Percentiles rank a stretch among this genome's conserved stretches.
phyloP scores from a whole-genome alignment of 768 basidiomycete genomes.

The Daedalea quercina region DNA sequence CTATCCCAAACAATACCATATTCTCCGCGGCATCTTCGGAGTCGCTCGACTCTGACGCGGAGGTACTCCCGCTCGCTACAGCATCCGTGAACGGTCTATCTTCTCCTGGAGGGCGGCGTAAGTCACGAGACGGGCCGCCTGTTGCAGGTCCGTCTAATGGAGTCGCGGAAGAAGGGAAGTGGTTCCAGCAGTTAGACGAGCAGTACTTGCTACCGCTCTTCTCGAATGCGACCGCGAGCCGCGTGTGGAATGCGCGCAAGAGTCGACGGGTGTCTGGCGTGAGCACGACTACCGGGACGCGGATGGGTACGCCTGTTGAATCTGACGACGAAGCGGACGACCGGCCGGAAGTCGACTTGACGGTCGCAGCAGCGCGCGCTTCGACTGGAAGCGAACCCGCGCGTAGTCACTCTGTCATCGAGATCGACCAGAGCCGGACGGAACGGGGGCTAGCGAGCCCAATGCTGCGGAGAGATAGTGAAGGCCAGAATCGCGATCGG shows the following conservation, averaged over 20 bases:
- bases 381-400: slow-evolving; percentile 29
- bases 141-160: not conserved
- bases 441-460: slow-evolving; percentile 65
- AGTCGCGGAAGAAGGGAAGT: slow-evolving; percentile 74
- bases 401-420: slow-evolving; percentile 32
- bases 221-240: slow-evolving; percentile 84
- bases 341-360: slow-evolving; percentile 22
- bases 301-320: slow-evolving; percentile 25
- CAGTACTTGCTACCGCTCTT: slow-evolving; percentile 89
- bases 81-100: slow-evolving; percentile 23
- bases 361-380: slow-evolving; percentile 6
- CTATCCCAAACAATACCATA: slow-evolving; percentile 24
- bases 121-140: slow-evolving; percentile 9
- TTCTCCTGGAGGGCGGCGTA: slow-evolving; percentile 6
- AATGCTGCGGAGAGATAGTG: slow-evolving; percentile 41
- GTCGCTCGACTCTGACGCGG: slow-evolving; percentile 73
- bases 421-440: slow-evolving; percentile 44
- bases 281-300: slow-evolving; percentile 21
- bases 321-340: slow-evolving; percentile 33
- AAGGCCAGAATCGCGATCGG: slow-evolving; percentile 18
- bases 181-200: slow-evolving; percentile 96
- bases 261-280: slow-evolving; percentile 40
- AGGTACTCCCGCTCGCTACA: slow-evolving; percentile 72
- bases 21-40: slow-evolving; percentile 73
- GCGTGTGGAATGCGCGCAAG: slow-evolving; percentile 76